Percentiles rank a stretch among this genome's conserved stretches.
phyloP scores from a whole-genome alignment of 257 asterid species.

The Scutellaria baicalensis region DNA sequence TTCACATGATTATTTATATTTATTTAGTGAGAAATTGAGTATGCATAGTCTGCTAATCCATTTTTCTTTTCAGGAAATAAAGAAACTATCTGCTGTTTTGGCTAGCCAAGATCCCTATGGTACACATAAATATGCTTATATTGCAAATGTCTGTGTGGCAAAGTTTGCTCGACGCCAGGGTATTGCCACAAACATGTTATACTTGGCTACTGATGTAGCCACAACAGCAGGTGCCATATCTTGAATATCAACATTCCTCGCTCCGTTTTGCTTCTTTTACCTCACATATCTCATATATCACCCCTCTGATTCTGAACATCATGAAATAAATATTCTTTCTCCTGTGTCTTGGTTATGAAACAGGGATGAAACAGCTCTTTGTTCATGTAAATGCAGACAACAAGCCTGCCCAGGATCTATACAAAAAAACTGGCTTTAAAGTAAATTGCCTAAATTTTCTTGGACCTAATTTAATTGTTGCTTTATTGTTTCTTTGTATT shows the following conservation, averaged over 20 bases:
- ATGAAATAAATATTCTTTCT: not conserved
- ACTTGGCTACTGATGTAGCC: conserved; percentile 70
- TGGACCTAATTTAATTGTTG: not conserved
- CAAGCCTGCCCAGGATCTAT: conserved; percentile 68
- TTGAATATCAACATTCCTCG: conserved; percentile 9
- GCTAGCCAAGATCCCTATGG: conserved; percentile 57
- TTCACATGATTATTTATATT: not conserved
- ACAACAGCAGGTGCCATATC: conserved; percentile 41
- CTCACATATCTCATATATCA: not conserved
- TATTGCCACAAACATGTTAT: conserved; percentile 77
- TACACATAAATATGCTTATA: conserved; percentile 69
- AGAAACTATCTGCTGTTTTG: conserved; percentile 50
- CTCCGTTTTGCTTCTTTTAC: conserved; percentile 1
- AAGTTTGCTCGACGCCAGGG: conserved; percentile 89
- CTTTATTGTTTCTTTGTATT: not conserved
- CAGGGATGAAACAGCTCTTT: conserved; percentile 72
- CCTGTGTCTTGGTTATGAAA: conserved; percentile 17
- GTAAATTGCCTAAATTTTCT: conserved; percentile 25
- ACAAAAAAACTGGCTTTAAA: conserved; percentile 71
- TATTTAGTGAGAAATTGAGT: not conserved
- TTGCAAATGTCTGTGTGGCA: conserved; percentile 88
- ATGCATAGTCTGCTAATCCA: not conserved
- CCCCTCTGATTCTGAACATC: not conserved
- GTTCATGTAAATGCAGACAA: conserved; percentile 84
- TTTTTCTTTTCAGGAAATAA: conserved; percentile 42